phyloP scores from a whole-genome alignment of 106 monocot genomes.

The Acanthochlamys bracteata region DNA sequence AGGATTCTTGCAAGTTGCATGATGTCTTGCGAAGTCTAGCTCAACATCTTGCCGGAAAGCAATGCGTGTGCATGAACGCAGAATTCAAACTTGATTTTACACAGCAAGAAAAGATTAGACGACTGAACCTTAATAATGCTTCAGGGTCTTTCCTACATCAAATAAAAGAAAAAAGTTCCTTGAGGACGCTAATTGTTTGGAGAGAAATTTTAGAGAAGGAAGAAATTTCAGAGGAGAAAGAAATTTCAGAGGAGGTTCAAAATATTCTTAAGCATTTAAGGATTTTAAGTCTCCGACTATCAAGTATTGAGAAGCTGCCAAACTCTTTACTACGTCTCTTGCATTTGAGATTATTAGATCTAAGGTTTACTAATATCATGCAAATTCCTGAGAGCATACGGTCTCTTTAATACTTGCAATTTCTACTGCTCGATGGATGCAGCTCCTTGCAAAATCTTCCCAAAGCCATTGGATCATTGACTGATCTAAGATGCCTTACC shows the following conservation, averaged over 20 bases:
- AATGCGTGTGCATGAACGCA: constrained; percentile 1
- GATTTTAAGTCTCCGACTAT: constrained; percentile 14
- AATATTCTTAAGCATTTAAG: constrained; percentile 12
- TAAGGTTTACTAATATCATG: constrained; percentile 14
- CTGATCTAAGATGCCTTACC: constrained; percentile 14
- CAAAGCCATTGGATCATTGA: constrained; percentile 8
- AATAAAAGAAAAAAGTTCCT: constrained; percentile 13
- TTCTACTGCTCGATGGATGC: constrained; percentile 16
- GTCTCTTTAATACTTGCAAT: constrained; percentile 19
- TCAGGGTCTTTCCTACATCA: neutral
- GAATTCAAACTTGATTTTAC: neutral
- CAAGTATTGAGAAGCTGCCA: constrained; percentile 20
- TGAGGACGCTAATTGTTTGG: constrained; percentile 22
- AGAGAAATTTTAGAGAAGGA: neutral
- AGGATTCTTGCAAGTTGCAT: constrained; percentile 20
- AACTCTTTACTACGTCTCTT: constrained; percentile 12
- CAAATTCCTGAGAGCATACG: constrained; percentile 26
- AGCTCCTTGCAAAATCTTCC: constrained; percentile 14
- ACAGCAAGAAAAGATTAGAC: neutral
- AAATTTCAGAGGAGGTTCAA: constrained; percentile 4
- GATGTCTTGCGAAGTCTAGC: constrained; percentile 21
- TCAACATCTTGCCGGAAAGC: constrained; percentile 8
- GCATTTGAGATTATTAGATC: constrained; percentile 26
- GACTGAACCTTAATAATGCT: neutral
- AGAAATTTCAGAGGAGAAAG: neutral